These are phyloP conservation scores for Ceratocystis harringtonii DNA, from an alignment of 2,329 filamentous ascomycete species.

Conservation along the genomic window DNA sequence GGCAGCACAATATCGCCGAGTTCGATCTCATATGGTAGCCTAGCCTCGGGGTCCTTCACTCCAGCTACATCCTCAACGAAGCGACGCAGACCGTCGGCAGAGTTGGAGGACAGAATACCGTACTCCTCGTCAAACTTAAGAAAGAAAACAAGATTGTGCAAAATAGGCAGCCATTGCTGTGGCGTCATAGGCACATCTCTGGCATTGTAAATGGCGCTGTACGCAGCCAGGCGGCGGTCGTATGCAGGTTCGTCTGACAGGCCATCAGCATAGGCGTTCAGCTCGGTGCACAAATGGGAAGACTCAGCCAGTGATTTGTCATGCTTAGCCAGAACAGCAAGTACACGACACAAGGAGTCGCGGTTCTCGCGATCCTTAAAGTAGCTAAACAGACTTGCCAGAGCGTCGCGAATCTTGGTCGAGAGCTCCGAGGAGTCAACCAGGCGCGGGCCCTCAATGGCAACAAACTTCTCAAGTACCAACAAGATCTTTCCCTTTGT, in stretches of 20 bases:
- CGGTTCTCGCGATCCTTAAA: slow-evolving; percentile 73
- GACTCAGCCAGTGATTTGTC: slow-evolving; percentile 46
- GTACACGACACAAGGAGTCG: slow-evolving; percentile 54
- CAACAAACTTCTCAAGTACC: slow-evolving; percentile 68
- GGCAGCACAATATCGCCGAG: slow-evolving; percentile 54
- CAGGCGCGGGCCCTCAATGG: slow-evolving; percentile 37
- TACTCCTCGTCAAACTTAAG: slow-evolving; percentile 79
- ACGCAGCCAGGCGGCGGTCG: slow-evolving; percentile 63
- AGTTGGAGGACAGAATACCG: slow-evolving; percentile 64
- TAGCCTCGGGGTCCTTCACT: slow-evolving; percentile 23
- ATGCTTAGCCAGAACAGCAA: slow-evolving; percentile 53
- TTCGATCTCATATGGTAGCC: slow-evolving; percentile 39
- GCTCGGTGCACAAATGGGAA: slow-evolving; percentile 54
- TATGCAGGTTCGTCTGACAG: slow-evolving; percentile 81
- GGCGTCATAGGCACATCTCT: slow-evolving; percentile 45
- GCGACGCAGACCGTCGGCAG: slow-evolving; percentile 62
- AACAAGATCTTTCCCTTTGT: slow-evolving; percentile 69
- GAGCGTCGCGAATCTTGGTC: slow-evolving; percentile 35
- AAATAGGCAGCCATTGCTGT: slow-evolving; percentile 70
- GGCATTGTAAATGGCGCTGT: slow-evolving; percentile 52
- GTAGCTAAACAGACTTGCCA: slow-evolving; percentile 75
- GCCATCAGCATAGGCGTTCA: slow-evolving; percentile 63
- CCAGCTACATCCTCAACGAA: slow-evolving; percentile 53
- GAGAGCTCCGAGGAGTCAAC: slow-evolving; percentile 16
- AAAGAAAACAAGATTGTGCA: slow-evolving; percentile 82